Base-by-base conservation (phyloP, 805 yeast species). In the Hanseniaspora singularis region DNA sequence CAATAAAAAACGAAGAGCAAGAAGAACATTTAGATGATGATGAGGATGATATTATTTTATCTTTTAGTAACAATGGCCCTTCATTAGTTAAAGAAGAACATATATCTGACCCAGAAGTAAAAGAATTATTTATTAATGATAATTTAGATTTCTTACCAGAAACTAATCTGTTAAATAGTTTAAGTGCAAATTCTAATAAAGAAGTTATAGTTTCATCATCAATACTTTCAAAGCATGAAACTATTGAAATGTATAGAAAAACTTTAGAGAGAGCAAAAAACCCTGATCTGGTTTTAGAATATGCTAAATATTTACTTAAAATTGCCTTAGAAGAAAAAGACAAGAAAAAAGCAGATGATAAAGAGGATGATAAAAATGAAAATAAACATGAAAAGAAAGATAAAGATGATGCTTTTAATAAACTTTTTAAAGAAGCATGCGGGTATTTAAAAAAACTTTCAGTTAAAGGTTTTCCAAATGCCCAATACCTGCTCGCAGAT, bases 401-500 rank as follows among this genome's bases (percentile, higher is more conserved):
- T n/a, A n/a, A n/a, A n/a, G n/a, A n/a, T n/a, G n/a, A n/a, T n/a
- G n/a, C n/a, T n/a, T n/a, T n/a, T 53, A 65, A 65, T 33, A 74
- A 76, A 33, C 74, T 84, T 47, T 65, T 87, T 33, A 80, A 81
- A 55, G 96, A 92, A 59, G 89, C 96, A 0, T 67, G 73, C 18
- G 67, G 68, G 48, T 80, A 82, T 53, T 69, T 88, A 52, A 79
- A 76, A 54, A 76, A 75, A 54, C 70, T 88, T 37, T 68, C 87
- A 16, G 87, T 82, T 49, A 79, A 81, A 52, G 94, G 95, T 6
- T 81, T 79, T 54, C 71, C 80, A 1, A 95, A 89, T 45, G 94
- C 97, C 0, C 97, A 92, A 61, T 92, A 89, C 58, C 69, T 88
- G 23, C 65, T 92, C 26, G 98, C 79, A n/a, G 97, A 89, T 62